Percentiles rank a stretch among this genome's conserved stretches.
Conservation (phyloP, 108 stramenopile genomes). For the Cyclotella sp. region DNA sequence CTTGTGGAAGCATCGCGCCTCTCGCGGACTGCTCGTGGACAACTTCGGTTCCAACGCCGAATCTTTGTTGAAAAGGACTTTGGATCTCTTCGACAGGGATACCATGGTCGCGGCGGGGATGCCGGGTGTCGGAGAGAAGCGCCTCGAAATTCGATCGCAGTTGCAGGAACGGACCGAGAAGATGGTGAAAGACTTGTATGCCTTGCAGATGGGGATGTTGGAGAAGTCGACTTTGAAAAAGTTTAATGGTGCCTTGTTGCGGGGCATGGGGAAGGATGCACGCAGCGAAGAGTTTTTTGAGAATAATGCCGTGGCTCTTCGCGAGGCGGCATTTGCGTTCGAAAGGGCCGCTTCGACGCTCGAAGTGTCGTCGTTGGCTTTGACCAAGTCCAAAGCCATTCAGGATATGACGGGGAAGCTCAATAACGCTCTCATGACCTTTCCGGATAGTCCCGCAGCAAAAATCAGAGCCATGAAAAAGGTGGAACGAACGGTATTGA, state of each 20-base stretch:
- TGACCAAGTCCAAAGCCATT: constrained; percentile 70
- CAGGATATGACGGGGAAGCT: constrained; percentile 73
- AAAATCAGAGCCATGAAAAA: constrained; percentile 69
- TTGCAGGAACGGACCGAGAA: constrained; percentile 67
- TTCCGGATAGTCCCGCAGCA: constrained; percentile 82
- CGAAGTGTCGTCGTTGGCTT: constrained; percentile 74
- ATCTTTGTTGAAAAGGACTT: constrained; percentile 49
- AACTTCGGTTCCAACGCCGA: constrained; percentile 72
- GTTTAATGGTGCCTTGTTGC: constrained; percentile 64
- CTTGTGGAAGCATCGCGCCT: constrained; percentile 68
- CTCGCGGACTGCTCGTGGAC: constrained; percentile 73
- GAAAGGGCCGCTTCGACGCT: constrained; percentile 58
- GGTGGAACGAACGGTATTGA: constrained; percentile 58
- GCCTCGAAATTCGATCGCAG: constrained; percentile 66
- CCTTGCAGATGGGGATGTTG: constrained; percentile 63
- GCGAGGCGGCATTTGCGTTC: constrained; percentile 65
- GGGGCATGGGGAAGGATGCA: constrained; percentile 47
- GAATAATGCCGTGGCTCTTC: constrained; percentile 71
- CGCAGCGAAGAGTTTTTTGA: constrained; percentile 55
- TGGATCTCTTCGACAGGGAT: constrained; percentile 77
- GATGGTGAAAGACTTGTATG: constrained; percentile 65
- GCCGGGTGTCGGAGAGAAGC: constrained; percentile 58
- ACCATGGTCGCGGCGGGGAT: constrained; percentile 78
- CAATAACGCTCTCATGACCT: constrained; percentile 64
- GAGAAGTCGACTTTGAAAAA: constrained; percentile 64